Base-by-base conservation (phyloP, 2,329 filamentous ascomycete genomes). In the Colletotrichum sp. region DNA sequence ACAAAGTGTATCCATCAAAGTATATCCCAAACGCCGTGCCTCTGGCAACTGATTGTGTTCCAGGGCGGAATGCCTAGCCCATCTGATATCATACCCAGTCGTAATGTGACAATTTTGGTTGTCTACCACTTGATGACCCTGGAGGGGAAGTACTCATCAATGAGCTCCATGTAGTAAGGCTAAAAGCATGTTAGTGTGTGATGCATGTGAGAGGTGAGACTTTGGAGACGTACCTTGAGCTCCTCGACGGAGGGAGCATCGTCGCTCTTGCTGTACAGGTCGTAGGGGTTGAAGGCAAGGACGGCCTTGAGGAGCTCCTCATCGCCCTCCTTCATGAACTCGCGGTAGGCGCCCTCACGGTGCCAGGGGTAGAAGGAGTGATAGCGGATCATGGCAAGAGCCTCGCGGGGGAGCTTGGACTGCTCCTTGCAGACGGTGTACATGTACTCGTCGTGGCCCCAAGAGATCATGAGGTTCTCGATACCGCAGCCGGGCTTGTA, bases 361-460 rank as follows among this genome's bases (percentile, higher is more conserved):
- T 98, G 96, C 96, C 95, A 98, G 18, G 96, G 93, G 86, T 98
- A 98, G 86, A 98, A 98, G 7, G 93, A 95, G 86, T 98, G 96
- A 86, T 98, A 98, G 72, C 96, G 90, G 83, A 98, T 97, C 95
- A 98, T 98, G 76, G 95, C 96, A 13, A 98, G 90, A 0, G 94
- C 94, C 89, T 98, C 95, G 63, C 90, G 89, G 1, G 96, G 96
- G 59, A 98, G 89, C 0, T 88, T 93, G 65, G 91, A 93, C 88
- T 98, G 95, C 78, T 94, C 93, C 88, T 95, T 96, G 85, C 94
- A 92, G 77, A 98, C 93, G 81, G 95, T 93, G 88, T 98, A 98
- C 63, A 96, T 88, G 85, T 96, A 96, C 87, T 96, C 94, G 83
- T 96, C 94, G 84, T 96, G 94, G 61, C 96, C 96, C 95, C 96